These are phyloP conservation scores for Colletotrichum filicis DNA, from an alignment of 2,329 filamentous ascomycete genomes.

Conservation along the genomic window DNA sequence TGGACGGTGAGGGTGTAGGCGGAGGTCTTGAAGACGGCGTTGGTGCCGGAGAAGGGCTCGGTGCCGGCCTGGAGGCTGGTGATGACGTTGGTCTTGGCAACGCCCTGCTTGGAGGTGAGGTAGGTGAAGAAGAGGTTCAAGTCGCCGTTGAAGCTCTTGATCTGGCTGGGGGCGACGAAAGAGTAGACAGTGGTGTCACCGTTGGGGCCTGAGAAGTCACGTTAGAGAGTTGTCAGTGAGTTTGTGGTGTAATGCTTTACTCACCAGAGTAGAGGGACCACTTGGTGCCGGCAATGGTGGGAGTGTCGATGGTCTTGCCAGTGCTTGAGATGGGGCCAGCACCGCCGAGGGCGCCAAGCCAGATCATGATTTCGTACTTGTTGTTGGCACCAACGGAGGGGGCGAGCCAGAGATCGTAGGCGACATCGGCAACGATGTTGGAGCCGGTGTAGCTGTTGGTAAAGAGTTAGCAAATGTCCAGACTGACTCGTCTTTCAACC, in stretches of 20 bases:
- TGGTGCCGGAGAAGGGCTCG: conserved; percentile 64
- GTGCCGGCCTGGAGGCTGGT: conserved; percentile 65
- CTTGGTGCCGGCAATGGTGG: conserved; percentile 60
- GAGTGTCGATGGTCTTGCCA: conserved; percentile 63
- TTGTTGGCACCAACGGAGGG: conserved; percentile 53
- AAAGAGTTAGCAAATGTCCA: neutral
- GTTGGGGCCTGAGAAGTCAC: conserved; percentile 57
- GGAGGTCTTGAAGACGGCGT: conserved; percentile 41
- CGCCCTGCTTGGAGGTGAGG: conserved; percentile 56
- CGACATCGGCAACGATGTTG: conserved; percentile 63
- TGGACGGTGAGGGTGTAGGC: conserved; percentile 26
- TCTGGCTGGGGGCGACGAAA: conserved; percentile 52
- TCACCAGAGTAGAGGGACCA: conserved; percentile 62
- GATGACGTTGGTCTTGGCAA: conserved; percentile 62
- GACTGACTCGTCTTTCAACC: too few species aligned
- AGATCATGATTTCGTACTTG: conserved; percentile 54
- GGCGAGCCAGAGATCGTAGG: conserved; percentile 69
- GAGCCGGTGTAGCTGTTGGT: conserved; percentile 55
- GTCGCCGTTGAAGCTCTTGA: conserved; percentile 64
- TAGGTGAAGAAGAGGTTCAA: conserved; percentile 66
- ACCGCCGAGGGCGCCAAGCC: conserved; percentile 37
- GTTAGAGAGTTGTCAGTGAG: neutral
- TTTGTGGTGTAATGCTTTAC: neutral
- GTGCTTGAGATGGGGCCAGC: conserved; percentile 49
- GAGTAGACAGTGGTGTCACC: conserved; percentile 68